phyloP scores from a whole-genome alignment of 129 eudicot genomes.

The Arctium lappa region DNA sequence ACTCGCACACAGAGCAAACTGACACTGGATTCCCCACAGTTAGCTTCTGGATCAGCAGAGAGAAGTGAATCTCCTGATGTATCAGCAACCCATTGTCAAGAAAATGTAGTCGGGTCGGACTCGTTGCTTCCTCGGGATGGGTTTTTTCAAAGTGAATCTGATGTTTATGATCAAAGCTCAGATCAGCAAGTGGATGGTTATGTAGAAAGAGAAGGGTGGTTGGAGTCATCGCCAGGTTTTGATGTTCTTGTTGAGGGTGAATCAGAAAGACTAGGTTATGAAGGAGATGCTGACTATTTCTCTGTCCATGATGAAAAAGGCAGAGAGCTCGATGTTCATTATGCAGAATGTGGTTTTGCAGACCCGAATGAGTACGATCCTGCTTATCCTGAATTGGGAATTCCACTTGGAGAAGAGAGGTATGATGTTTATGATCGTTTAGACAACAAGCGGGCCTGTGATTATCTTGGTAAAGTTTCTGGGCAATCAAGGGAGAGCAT shows the following conservation, averaged over 20 bases:
- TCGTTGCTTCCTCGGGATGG: constrained; percentile 23
- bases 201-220: constrained; percentile 40
- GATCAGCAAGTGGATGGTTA: constrained; percentile 26
- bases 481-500: constrained; percentile 29
- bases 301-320: constrained; percentile 22
- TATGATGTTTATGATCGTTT: constrained; percentile 20
- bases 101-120: constrained; percentile 20
- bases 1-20: constrained; percentile 6
- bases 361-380: constrained; percentile 16
- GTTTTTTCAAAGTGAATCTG: constrained; percentile 20
- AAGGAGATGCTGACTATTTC: constrained; percentile 32
- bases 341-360: constrained; percentile 11
- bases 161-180: constrained; percentile 34
- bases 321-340: constrained; percentile 22
- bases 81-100: constrained; percentile 25
- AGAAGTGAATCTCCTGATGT: constrained; percentile 23
- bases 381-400: constrained; percentile 15
- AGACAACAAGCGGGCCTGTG: constrained; percentile 4
- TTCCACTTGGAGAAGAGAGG: constrained; percentile 12
- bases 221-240: constrained; percentile 51
- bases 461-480: constrained; percentile 5
- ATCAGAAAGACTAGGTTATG: constrained; percentile 32
- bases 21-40: constrained; percentile 10
- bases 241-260: constrained; percentile 59
- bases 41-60: constrained; percentile 7